Evolutionary conservation across 306 rosid genomes (phyloP).

Genomic region (Gleditsia sinensis): DNA sequence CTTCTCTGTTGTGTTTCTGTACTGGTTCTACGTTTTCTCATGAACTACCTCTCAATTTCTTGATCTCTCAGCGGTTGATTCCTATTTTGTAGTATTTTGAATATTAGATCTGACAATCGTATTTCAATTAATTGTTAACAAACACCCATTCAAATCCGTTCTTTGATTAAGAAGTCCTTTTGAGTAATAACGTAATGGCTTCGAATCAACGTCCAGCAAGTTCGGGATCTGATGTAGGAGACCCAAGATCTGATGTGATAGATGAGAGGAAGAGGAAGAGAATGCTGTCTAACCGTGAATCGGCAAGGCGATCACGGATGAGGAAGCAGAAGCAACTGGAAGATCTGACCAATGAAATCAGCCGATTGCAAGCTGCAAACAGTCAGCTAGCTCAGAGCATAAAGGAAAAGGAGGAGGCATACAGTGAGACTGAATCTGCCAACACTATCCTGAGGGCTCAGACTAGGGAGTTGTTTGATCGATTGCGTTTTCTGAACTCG

Average conservation of each 20-base stretch:
- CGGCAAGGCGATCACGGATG: constrained; percentile 89
- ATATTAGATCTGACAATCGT: constrained; percentile 21
- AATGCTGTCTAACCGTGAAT: constrained; percentile 91
- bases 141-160: not conserved
- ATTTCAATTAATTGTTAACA: not conserved
- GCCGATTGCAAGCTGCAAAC: constrained; percentile 52
- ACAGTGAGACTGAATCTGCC: constrained; percentile 49
- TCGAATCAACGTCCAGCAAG: constrained; percentile 52
- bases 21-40: constrained; percentile 70
- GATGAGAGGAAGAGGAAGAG: constrained; percentile 94
- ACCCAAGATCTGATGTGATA: constrained; percentile 34
- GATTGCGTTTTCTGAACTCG: constrained; percentile 70
- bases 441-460: constrained; percentile 73
- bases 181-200: constrained; percentile 46
- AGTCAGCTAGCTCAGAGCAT: constrained; percentile 50
- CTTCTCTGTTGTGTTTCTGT: constrained; percentile 51
- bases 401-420: constrained; percentile 58
- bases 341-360: constrained; percentile 62
- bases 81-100: constrained; percentile 15
- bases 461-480: constrained; percentile 65
- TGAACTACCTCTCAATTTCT: constrained; percentile 42
- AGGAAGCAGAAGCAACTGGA: constrained; percentile 91
- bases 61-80: not conserved
- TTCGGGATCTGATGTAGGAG: constrained; percentile 77
- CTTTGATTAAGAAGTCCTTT: not conserved